Evolutionary conservation across 352 stramenopile species (phyloP), one percentile per base, ranked within the genome.

Genomic region (Plasmopara halstedii): DNA sequence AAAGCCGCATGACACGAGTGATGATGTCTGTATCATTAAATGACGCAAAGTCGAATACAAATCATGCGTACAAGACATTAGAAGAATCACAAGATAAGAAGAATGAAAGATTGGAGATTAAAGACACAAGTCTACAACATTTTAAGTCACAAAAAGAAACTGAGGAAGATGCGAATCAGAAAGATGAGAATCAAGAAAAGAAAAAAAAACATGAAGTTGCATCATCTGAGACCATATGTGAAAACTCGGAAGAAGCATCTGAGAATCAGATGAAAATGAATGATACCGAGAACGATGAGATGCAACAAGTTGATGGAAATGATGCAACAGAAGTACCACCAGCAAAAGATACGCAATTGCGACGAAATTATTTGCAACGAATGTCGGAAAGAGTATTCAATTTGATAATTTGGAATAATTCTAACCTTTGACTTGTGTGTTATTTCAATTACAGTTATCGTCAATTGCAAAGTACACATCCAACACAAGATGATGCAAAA

Each of bases 401-500:
- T 49, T 10, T 42, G 6, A 15, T 25, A 33, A 35, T 50, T 20
- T 36, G 18, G 14, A 17, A 4, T 29, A 37, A 26, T 42, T 17
- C 36, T 34, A 34, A 20, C 6, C 29, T 20, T 22, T 44, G 6
- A 22, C n/a, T 44, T 29, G 11, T 44, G 7, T 22, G 0, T 33
- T 44, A 1, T 15, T 34, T 36, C 20, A 45, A 21, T 38, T 41
- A 20, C 57, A 88, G 75, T 22, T 88, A 86, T 45, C 73, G 62
- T 6, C 69, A 86, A 40, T 54, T 88, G 23, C 67, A 80, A 35
- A 70, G 62, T 26, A 83, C 69, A 0, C 70, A 84, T 35, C 69
- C 56, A 11, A 70, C 68, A 23, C 64, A 88, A 42, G 67, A 85
- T 14, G 66, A 85, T 25, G 31, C 49, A 0, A 53, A 61, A 22